phyloP scores from a whole-genome alignment of 305 asterid genomes.

The Lippia alba region DNA sequence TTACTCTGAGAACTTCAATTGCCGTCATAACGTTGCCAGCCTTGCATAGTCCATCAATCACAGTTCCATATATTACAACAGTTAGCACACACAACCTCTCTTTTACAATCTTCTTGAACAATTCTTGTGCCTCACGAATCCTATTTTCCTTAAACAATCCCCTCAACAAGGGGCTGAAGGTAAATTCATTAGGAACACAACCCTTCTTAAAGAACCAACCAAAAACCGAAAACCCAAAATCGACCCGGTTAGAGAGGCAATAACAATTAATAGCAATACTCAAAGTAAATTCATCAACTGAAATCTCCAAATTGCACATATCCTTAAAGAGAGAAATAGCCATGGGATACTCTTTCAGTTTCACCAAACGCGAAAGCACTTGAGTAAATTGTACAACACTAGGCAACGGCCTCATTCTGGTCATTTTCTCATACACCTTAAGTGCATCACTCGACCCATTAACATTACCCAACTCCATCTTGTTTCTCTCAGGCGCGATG shows the following conservation, averaged over 20 bases:
- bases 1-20: background rate
- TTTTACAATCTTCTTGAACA: slow-evolving; percentile 20
- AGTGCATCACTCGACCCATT: too few species aligned
- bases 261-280: slow-evolving; percentile 21
- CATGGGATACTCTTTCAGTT: too few species aligned
- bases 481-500: too few species aligned
- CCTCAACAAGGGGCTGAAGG: slow-evolving; percentile 24
- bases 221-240: slow-evolving; percentile 28
- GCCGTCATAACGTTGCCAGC: slow-evolving; percentile 11
- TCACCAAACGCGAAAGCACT: background rate
- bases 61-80: background rate
- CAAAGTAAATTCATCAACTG: slow-evolving; percentile 1
- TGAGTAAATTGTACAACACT: background rate
- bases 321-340: too few species aligned
- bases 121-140: slow-evolving; percentile 8
- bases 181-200: background rate
- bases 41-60: background rate
- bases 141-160: slow-evolving; percentile 21
- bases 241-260: background rate
- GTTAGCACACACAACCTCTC: background rate
- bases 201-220: background rate
- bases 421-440: too few species aligned
- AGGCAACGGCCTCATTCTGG: too few species aligned
- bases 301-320: slow-evolving; percentile 1
- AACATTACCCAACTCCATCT: too few species aligned